phyloP scores from a whole-genome alignment of 768 basidiomycete genomes.

The Lyophyllum atratum region DNA sequence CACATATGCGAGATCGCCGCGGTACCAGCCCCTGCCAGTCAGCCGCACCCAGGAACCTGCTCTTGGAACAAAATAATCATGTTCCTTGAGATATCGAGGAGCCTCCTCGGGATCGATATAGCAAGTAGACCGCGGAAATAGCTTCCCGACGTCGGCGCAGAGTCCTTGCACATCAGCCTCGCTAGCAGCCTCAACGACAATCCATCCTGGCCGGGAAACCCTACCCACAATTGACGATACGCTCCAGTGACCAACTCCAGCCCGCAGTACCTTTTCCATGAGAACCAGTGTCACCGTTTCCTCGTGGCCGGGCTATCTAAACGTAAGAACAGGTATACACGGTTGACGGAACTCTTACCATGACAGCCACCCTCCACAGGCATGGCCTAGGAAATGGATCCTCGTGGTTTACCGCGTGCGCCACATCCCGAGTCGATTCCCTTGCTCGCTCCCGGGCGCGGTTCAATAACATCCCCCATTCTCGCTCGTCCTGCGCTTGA shows the following conservation, averaged over 20 bases:
- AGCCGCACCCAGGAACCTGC: not conserved
- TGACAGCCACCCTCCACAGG: conserved; percentile 4
- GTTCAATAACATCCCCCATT: no score
- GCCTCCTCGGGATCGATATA: not conserved
- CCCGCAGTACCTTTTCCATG: conserved; percentile 1
- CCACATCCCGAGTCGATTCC: no score
- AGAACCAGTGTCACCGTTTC: conserved; percentile 2
- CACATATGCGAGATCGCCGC: not conserved
- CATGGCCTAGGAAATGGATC: not conserved
- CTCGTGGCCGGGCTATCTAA: conserved; percentile 1
- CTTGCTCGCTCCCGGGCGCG: no score
- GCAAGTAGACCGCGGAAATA: not conserved
- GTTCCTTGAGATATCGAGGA: not conserved
- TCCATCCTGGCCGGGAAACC: conserved; percentile 6
- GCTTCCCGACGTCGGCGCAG: not conserved
- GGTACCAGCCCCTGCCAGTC: not conserved
- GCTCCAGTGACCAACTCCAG: not conserved
- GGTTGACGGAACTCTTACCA: not conserved
- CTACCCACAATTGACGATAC: not conserved
- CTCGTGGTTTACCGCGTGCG: not conserved
- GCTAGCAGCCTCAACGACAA: conserved; percentile 1
- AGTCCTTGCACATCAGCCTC: not conserved
- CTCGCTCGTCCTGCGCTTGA: no score
- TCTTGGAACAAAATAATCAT: not conserved
- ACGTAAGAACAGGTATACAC: not conserved